phyloP scores from a whole-genome alignment of 305 asterid genomes.

The Striga hermonthica region DNA sequence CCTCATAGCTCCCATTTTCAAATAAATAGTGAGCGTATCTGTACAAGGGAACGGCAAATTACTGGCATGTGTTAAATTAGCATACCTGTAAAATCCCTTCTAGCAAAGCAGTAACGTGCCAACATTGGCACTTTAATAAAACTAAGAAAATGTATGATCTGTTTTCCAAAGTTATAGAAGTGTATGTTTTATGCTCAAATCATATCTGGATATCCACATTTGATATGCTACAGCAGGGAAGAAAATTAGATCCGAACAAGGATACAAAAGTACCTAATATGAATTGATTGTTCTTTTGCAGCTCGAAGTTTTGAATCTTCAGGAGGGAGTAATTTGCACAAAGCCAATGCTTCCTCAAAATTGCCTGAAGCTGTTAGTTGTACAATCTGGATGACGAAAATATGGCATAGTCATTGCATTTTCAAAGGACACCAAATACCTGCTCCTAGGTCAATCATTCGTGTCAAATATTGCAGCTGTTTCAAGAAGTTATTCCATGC shows the following conservation, averaged over 20 bases:
- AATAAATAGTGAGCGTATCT: slow-evolving; percentile 92
- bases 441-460: slow-evolving; percentile 26
- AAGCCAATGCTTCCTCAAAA: slow-evolving; percentile 96
- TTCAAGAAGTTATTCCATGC: slow-evolving; percentile 13
- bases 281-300: slow-evolving; percentile 97
- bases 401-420: slow-evolving; percentile 31
- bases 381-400: slow-evolving; percentile 64
- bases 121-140: slow-evolving; percentile 3
- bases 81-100: slow-evolving; percentile 21
- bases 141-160: neutral
- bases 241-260: slow-evolving; percentile 22
- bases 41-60: slow-evolving; percentile 36
- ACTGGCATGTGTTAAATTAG: slow-evolving; percentile 27
- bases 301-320: slow-evolving; percentile 95
- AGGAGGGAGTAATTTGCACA: slow-evolving; percentile 94
- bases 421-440: slow-evolving; percentile 5
- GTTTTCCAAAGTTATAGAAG: neutral
- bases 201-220: slow-evolving; percentile 7
- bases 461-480: slow-evolving; percentile 10
- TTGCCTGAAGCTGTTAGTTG: slow-evolving; percentile 97
- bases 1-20: slow-evolving; percentile 92
- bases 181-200: slow-evolving; percentile 4
- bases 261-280: slow-evolving; percentile 58
- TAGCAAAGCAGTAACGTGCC: slow-evolving; percentile 7
- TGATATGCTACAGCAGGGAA: slow-evolving; percentile 2